Percentiles rank a stretch among this genome's conserved stretches.
Conservation (phyloP, 495 filamentous ascomycete genomes). For the Baudoinia panamericana region DNA sequence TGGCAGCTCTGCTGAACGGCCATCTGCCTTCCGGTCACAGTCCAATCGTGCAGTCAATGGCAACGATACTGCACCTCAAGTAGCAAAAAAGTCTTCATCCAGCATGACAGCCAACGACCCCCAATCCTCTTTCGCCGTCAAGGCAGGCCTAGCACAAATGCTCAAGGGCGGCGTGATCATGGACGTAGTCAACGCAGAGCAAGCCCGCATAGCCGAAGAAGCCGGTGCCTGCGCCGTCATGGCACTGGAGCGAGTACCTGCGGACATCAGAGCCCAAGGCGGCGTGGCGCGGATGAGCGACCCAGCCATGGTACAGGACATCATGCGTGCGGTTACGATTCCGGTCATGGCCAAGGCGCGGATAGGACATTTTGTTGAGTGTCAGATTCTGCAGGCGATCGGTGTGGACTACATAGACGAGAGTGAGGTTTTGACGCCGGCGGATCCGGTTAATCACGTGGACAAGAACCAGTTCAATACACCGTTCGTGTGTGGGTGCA, state of each 20-base stretch:
- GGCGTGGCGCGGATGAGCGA: constrained; percentile 97
- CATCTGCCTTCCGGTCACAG: constrained; percentile 16
- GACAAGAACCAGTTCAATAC: constrained; percentile 71
- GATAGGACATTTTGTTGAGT: constrained; percentile 96
- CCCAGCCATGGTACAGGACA: constrained; percentile 88
- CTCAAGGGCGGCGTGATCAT: constrained; percentile 98
- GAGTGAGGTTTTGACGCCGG: constrained; percentile 90
- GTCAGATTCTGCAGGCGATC: constrained; percentile 91
- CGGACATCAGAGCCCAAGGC: constrained; percentile 84
- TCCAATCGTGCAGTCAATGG: constrained; percentile 7
- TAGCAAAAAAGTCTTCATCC: not conserved
- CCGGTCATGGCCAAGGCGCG: constrained; percentile 99
- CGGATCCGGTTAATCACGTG: constrained; percentile 82
- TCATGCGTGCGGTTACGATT: constrained; percentile 93
- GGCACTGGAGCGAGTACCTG: constrained; percentile 94
- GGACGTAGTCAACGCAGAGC: constrained; percentile 90
- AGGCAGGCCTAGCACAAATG: constrained; percentile 92
- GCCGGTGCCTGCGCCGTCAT: constrained; percentile 94
- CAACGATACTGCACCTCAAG: not conserved
- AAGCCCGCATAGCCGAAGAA: constrained; percentile 94
- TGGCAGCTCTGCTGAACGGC: constrained; percentile 6
- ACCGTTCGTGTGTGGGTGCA: constrained; percentile 94
- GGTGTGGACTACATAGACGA: constrained; percentile 98
- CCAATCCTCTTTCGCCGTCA: constrained; percentile 43
- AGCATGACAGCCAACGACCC: constrained; percentile 6